Conservation (phyloP, 371 early-diverging fungal species). For the Rhizopus arrhizus region DNA sequence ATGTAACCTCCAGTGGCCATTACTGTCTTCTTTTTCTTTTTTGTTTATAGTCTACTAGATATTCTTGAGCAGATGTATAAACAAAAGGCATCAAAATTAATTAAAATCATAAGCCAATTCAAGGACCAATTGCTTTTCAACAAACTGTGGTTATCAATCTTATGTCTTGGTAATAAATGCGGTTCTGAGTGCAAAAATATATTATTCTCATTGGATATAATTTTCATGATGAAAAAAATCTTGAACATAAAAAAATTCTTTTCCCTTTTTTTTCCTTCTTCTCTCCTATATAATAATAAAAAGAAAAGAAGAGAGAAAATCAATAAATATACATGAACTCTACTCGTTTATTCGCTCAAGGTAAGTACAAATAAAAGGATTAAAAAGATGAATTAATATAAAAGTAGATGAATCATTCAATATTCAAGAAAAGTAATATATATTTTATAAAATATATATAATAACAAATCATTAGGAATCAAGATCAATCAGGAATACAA, state of each 20-base stretch:
- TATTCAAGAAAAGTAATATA: constrained; percentile 1
- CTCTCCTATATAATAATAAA: background rate
- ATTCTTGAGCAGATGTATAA: too few species aligned
- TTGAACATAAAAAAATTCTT: too few species aligned
- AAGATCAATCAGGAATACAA: background rate
- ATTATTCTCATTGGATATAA: too few species aligned
- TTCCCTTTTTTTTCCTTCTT: too few species aligned
- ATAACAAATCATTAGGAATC: background rate
- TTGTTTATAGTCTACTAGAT: background rate
- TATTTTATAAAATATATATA: background rate
- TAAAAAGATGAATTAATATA: background rate
- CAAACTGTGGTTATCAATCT: too few species aligned
- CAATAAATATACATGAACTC: background rate
- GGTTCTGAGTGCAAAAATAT: too few species aligned
- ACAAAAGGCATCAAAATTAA: too few species aligned
- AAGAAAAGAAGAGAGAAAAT: constrained; percentile 1
- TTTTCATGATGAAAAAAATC: too few species aligned
- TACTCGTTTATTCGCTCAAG: background rate
- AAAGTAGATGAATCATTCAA: constrained; percentile 2
- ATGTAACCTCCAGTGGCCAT: too few species aligned
- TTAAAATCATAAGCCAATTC: too few species aligned
- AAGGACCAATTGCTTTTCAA: too few species aligned
- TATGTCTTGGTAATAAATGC: too few species aligned
- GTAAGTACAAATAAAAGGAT: background rate
- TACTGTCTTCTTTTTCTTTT: background rate